Conservation (phyloP, 2,329 filamentous ascomycete species). For the Verticillium nubilum region DNA sequence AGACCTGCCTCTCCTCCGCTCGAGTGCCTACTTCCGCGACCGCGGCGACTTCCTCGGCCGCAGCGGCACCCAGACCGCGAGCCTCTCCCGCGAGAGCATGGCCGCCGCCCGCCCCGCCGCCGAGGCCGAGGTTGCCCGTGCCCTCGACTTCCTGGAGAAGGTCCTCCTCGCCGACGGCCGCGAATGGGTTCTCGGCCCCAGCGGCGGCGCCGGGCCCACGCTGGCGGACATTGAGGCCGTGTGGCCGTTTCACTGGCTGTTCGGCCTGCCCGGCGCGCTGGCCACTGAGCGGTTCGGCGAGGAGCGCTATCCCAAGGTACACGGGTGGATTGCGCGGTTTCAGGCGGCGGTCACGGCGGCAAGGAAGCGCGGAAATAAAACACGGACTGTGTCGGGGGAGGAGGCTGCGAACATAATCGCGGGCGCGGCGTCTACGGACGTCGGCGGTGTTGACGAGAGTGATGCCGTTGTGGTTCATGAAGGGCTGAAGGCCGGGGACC, state of each 20-base stretch:
- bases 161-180: conserved; percentile 61
- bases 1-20: conserved; percentile 42
- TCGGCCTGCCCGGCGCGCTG: conserved; percentile 48
- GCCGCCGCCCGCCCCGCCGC: conserved; percentile 42
- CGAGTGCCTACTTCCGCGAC: conserved; percentile 52
- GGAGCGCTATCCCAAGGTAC: conserved; percentile 51
- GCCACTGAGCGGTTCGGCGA: conserved; percentile 45
- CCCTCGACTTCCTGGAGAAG: conserved; percentile 54
- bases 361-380: conserved; percentile 25
- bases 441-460: neutral
- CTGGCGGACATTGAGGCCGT: conserved; percentile 65
- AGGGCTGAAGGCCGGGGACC: conserved; percentile 45
- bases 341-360: conserved; percentile 37
- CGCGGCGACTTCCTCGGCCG: conserved; percentile 31
- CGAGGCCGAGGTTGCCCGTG: conserved; percentile 45
- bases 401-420: conserved; percentile 45
- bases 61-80: neutral
- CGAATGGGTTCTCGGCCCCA: conserved; percentile 53
- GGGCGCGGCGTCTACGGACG: conserved; percentile 9
- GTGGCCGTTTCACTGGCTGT: conserved; percentile 65
- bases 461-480: conserved; percentile 26
- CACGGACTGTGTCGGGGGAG: conserved; percentile 42
- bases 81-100: conserved; percentile 18
- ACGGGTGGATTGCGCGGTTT: conserved; percentile 62
- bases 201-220: conserved; percentile 33